These are phyloP conservation scores for Pseudogymnoascus pannorum DNA, from an alignment of 2,329 filamentous ascomycete species.

Conservation along the genomic window DNA sequence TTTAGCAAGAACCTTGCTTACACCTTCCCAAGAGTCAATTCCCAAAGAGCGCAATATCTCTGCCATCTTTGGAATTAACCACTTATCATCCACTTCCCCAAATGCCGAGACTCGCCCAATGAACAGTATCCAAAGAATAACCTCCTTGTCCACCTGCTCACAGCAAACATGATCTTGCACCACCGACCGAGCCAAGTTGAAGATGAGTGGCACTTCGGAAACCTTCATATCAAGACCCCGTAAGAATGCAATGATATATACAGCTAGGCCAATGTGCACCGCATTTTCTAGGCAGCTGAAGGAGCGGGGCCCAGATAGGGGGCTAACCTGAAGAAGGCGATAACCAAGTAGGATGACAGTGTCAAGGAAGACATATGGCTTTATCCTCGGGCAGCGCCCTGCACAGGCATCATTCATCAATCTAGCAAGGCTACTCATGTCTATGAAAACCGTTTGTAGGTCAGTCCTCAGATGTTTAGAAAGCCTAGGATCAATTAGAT, in stretches of 20 bases:
- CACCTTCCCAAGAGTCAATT: slow-evolving; percentile 16
- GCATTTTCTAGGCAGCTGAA: slow-evolving; percentile 13
- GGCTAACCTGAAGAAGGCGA: slow-evolving; percentile 20
- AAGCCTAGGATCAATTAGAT: neutral
- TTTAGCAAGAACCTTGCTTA: slow-evolving; percentile 14
- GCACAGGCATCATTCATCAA: slow-evolving; percentile 17
- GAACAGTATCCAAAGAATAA: slow-evolving; percentile 22
- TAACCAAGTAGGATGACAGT: slow-evolving; percentile 23
- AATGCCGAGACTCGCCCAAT: slow-evolving; percentile 14
- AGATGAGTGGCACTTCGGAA: slow-evolving; percentile 14
- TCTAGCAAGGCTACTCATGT: slow-evolving; percentile 17
- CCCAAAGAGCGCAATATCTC: slow-evolving; percentile 10
- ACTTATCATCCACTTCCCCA: slow-evolving; percentile 1
- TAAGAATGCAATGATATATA: slow-evolving; percentile 25
- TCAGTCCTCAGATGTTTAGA: slow-evolving; percentile 1
- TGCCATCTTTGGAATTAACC: slow-evolving; percentile 12
- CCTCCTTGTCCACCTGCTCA: slow-evolving; percentile 13
- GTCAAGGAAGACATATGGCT: slow-evolving; percentile 23
- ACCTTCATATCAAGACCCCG: slow-evolving; percentile 7
- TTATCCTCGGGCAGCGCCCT: slow-evolving; percentile 13
- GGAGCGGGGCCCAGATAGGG: slow-evolving; percentile 10
- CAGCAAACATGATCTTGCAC: neutral
- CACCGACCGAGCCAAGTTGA: slow-evolving; percentile 5
- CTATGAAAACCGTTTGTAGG: slow-evolving; percentile 15
- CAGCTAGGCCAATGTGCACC: slow-evolving; percentile 24